phyloP scores from a whole-genome alignment of 805 yeast species.

The Lachancea meyersii region DNA sequence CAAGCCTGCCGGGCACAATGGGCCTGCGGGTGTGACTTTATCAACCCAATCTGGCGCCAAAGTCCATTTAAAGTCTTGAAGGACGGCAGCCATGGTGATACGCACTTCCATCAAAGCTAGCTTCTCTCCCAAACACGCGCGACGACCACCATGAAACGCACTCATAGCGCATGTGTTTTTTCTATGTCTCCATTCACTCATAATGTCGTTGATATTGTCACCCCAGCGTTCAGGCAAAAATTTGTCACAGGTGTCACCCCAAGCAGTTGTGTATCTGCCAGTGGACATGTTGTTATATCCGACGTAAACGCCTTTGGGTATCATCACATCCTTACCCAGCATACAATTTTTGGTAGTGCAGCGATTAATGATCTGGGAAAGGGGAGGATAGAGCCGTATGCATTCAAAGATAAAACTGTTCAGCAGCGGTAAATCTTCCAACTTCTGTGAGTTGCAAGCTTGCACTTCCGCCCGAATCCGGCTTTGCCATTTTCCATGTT shows the following conservation, averaged over 20 bases:
- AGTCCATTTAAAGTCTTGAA: conserved; percentile 34
- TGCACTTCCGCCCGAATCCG: conserved; percentile 23
- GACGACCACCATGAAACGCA: conserved; percentile 52
- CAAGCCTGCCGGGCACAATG: conserved; percentile 43
- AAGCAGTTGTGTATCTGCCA: conserved; percentile 38
- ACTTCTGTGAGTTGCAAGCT: conserved; percentile 7
- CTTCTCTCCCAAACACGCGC: conserved; percentile 58
- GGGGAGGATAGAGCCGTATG: conserved; percentile 48
- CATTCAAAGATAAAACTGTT: conserved; percentile 41
- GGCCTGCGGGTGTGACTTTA: conserved; percentile 52
- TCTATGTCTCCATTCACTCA: conserved; percentile 36
- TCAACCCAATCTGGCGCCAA: conserved; percentile 44
- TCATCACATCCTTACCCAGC: conserved; percentile 38
- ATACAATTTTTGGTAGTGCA: conserved; percentile 35
- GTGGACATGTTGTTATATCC: conserved; percentile 52
- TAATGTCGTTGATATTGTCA: conserved; percentile 32
- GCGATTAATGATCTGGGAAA: conserved; percentile 51
- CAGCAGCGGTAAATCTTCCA: conserved; percentile 26
- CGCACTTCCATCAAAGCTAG: conserved; percentile 45
- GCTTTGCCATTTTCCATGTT: conserved; percentile 34
- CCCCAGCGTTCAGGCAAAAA: conserved; percentile 55
- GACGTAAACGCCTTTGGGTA: conserved; percentile 47
- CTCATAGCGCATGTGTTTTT: conserved; percentile 43
- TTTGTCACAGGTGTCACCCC: conserved; percentile 41
- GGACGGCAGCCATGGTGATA: conserved; percentile 34